These are phyloP conservation scores for Theobroma grandiflorum DNA, from an alignment of 441 rosid genomes.

Conservation along the genomic window DNA sequence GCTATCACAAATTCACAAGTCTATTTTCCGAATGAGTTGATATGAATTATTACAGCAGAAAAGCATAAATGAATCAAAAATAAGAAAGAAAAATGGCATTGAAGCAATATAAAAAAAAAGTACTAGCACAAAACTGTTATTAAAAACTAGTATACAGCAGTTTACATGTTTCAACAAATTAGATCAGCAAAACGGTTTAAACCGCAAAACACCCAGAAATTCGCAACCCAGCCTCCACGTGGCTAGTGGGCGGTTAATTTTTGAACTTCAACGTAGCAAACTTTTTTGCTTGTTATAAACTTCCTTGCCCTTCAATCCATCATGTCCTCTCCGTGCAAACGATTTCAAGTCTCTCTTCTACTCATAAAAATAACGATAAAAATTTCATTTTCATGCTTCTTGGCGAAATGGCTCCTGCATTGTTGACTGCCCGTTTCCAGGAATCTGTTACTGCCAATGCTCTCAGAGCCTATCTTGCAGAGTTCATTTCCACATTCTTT, in stretches of 20 bases:
- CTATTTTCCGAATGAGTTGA: too few relatives aligned
- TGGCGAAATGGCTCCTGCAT: constrained; percentile 62
- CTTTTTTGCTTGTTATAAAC: constrained; percentile 22
- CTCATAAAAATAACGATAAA: not conserved
- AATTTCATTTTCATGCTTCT: constrained; percentile 3
- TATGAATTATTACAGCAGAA: too few relatives aligned
- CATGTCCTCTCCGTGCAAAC: not conserved
- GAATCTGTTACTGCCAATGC: constrained; percentile 63
- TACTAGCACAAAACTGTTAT: too few relatives aligned
- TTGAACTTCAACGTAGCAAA: constrained; percentile 22
- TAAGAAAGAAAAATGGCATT: too few relatives aligned
- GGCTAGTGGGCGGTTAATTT: constrained; percentile 36
- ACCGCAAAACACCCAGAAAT: not conserved
- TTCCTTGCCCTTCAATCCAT: not conserved
- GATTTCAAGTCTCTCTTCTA: not conserved
- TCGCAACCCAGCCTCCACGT: constrained; percentile 16
- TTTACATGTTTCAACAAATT: not conserved
- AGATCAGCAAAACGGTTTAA: constrained; percentile 1
- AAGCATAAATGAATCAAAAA: too few relatives aligned
- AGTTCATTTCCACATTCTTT: constrained; percentile 93
- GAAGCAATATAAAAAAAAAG: too few relatives aligned
- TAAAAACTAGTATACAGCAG: too few relatives aligned
- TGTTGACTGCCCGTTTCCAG: constrained; percentile 54
- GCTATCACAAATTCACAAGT: too few relatives aligned
- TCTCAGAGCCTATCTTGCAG: constrained; percentile 78